A percentile compares a stretch with the other conserved stretches of the same genome.
phyloP scores from a whole-genome alignment of 495 filamentous ascomycete species.

The Podospora tetraspora region DNA sequence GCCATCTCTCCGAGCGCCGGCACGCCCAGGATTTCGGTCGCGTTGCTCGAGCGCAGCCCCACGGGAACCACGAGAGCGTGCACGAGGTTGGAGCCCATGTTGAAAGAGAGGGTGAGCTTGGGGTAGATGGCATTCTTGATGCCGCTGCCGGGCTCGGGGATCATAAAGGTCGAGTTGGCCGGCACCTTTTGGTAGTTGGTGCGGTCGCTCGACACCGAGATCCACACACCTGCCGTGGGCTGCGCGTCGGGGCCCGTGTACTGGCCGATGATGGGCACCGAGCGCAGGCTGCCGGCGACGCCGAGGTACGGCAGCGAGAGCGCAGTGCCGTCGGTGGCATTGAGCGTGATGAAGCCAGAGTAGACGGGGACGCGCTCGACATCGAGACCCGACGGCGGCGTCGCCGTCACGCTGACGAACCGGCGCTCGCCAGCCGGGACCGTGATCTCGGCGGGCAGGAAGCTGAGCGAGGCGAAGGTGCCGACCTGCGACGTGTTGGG shows the following conservation, averaged over 20 bases:
- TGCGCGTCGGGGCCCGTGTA: conserved; percentile 24
- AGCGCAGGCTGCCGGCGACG: conserved; percentile 35
- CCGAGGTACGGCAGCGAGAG: conserved; percentile 43
- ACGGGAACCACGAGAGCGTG: conserved; percentile 21
- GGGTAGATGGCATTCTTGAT: conserved; percentile 22
- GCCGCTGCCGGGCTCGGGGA: conserved; percentile 22
- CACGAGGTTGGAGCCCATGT: conserved; percentile 4
- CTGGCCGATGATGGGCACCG: conserved; percentile 28
- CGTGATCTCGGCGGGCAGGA: conserved; percentile 17
- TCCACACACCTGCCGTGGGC: conserved; percentile 23
- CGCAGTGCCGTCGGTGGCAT: conserved; percentile 37
- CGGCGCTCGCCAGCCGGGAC: conserved; percentile 28
- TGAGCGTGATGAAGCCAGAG: conserved; percentile 41
- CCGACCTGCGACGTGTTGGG: conserved; percentile 24
- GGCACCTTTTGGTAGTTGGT: conserved; percentile 9
- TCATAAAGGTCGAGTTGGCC: conserved; percentile 30
- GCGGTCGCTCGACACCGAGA: conserved; percentile 16
- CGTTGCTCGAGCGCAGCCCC: conserved; percentile 25
- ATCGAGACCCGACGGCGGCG: conserved; percentile 32
- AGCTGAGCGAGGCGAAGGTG: conserved; percentile 14
- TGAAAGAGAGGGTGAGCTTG: conserved; percentile 8
- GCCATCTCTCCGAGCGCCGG: conserved; percentile 25
- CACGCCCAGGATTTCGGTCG: conserved; percentile 26
- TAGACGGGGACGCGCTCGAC: conserved; percentile 38
- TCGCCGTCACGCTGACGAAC: conserved; percentile 34